phyloP scores from a whole-genome alignment of 1,139 yeast species.

The Lodderomyces metapsilosis region DNA sequence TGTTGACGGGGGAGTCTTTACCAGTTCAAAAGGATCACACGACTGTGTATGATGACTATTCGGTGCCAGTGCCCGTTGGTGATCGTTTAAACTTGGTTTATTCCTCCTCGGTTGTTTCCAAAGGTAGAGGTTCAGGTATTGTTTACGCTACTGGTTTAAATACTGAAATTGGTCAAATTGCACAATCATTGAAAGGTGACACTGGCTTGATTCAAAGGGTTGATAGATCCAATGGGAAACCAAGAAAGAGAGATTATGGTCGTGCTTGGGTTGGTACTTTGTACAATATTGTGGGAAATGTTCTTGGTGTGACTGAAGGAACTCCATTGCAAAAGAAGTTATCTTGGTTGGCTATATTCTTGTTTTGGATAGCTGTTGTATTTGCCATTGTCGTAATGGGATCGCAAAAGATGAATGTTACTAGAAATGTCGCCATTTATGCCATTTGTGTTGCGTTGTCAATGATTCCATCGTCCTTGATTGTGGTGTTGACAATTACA shows the following conservation, averaged over 20 bases:
- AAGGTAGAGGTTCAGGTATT: slow-evolving; percentile 75
- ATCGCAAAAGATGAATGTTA: slow-evolving; percentile 66
- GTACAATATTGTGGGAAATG: slow-evolving; percentile 51
- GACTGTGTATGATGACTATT: slow-evolving; percentile 34
- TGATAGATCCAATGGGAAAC: slow-evolving; percentile 20
- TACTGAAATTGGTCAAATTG: slow-evolving; percentile 79
- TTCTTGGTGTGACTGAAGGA: slow-evolving; percentile 74
- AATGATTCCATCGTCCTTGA: slow-evolving; percentile 81
- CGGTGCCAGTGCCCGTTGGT: slow-evolving; percentile 59
- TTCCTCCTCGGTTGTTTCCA: slow-evolving; percentile 69
- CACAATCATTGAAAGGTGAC: slow-evolving; percentile 51
- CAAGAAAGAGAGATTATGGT: slow-evolving; percentile 40
- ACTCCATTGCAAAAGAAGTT: slow-evolving; percentile 72
- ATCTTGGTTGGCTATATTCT: slow-evolving; percentile 66
- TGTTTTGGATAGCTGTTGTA: slow-evolving; percentile 70
- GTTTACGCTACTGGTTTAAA: slow-evolving; percentile 64
- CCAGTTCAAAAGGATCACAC: slow-evolving; percentile 61
- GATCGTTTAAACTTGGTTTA: slow-evolving; percentile 74
- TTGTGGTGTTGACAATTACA: slow-evolving; percentile 81
- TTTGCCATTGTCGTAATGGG: slow-evolving; percentile 82
- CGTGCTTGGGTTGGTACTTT: slow-evolving; percentile 42
- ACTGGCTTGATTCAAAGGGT: slow-evolving; percentile 19
- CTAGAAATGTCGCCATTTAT: slow-evolving; percentile 72
- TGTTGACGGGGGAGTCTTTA: slow-evolving; percentile 77
- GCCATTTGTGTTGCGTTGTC: slow-evolving; percentile 85